phyloP scores from a whole-genome alignment of 2,329 filamentous ascomycete species.

The Talaromyces sp. region DNA sequence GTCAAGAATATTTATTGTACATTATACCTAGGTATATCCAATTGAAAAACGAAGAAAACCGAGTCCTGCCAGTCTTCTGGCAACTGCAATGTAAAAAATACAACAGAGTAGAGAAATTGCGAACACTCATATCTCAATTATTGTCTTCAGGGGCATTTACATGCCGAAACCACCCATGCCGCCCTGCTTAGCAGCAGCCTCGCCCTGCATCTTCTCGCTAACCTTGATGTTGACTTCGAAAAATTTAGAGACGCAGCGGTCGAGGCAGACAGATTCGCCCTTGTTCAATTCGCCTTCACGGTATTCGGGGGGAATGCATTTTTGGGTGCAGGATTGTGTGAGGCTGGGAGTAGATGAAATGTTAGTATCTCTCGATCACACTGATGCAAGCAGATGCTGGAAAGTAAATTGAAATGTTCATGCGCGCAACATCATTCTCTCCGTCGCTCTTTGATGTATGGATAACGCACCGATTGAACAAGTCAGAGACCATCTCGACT shows the following conservation, averaged over 20 bases:
- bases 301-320: constrained; percentile 90
- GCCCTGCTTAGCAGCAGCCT: constrained; percentile 65
- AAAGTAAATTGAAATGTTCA: background rate
- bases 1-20: constrained; percentile 15
- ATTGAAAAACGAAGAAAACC: background rate
- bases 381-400: background rate
- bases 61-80: background rate
- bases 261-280: constrained; percentile 96
- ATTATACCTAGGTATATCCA: constrained; percentile 4
- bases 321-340: constrained; percentile 82
- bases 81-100: constrained; percentile 17
- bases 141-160: constrained; percentile 24
- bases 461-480: constrained; percentile 81
- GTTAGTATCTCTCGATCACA: background rate
- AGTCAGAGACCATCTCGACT: constrained; percentile 95
- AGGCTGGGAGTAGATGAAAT: constrained; percentile 53
- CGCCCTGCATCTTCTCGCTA: constrained; percentile 90
- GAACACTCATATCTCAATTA: background rate
- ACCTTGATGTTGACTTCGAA: constrained; percentile 99
- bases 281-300: constrained; percentile 97
- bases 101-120: constrained; percentile 17
- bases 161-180: constrained; percentile 51
- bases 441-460: background rate
- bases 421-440: background rate
- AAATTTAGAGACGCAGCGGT: constrained; percentile 96